Conservation (phyloP, 2,329 filamentous ascomycete genomes). For the Hypoxylon sp. region DNA sequence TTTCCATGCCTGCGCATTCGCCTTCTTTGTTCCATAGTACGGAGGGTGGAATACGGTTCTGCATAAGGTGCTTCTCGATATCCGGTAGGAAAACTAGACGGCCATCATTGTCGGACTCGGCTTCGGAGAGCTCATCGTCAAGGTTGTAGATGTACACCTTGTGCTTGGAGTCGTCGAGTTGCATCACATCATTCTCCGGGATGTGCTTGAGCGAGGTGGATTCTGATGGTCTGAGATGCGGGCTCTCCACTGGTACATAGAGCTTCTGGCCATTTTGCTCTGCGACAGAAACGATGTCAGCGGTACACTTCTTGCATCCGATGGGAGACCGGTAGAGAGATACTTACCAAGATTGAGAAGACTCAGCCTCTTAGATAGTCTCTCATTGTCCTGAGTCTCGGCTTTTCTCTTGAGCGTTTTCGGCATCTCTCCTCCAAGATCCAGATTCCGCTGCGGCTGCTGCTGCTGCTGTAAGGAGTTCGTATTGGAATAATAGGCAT, state of each 20-base stretch:
- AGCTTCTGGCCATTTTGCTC: constrained; percentile 75
- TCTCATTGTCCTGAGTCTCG: constrained; percentile 74
- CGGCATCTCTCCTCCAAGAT: constrained; percentile 43
- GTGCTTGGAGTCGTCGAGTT: constrained; percentile 87
- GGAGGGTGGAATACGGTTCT: constrained; percentile 77
- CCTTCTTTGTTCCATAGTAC: constrained; percentile 72
- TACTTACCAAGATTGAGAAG: constrained; percentile 82
- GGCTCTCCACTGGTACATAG: constrained; percentile 74
- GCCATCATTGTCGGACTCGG: constrained; percentile 67
- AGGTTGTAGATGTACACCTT: constrained; percentile 93
- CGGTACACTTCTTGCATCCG: constrained; percentile 48
- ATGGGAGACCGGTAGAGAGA: constrained; percentile 36
- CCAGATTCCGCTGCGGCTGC: constrained; percentile 31
- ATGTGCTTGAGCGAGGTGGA: constrained; percentile 42
- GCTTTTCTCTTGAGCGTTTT: constrained; percentile 72
- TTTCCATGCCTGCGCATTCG: constrained; percentile 73
- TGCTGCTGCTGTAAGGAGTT: constrained; percentile 5
- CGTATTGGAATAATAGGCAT: constrained; percentile 29
- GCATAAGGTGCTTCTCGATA: constrained; percentile 83
- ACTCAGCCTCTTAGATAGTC: constrained; percentile 87
- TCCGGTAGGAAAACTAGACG: constrained; percentile 85
- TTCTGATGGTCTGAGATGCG: constrained; percentile 51
- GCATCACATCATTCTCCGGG: constrained; percentile 75
- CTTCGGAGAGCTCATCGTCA: constrained; percentile 85
- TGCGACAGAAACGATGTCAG: constrained; percentile 54